Percentiles rank a stretch among this genome's conserved stretches.
Evolutionary conservation across 805 yeast genomes (phyloP).

Genomic region (Yarrowia osloensis): DNA sequence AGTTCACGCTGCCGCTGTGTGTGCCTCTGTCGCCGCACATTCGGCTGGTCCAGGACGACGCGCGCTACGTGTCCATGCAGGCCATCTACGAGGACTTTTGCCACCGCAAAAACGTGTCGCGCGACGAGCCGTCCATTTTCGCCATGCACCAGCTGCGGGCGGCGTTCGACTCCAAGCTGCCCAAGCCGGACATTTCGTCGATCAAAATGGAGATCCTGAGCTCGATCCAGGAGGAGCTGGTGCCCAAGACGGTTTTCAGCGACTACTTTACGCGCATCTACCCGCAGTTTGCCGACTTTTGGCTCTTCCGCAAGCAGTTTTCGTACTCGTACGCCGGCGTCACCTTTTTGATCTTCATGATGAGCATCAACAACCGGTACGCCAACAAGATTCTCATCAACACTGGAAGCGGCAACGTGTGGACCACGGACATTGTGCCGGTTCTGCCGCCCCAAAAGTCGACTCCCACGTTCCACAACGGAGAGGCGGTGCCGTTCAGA

Average conservation of each 20-base stretch:
- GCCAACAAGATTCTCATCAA: constrained; percentile 91
- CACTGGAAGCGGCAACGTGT: constrained; percentile 78
- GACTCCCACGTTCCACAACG: constrained; percentile 83
- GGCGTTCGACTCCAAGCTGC: constrained; percentile 89
- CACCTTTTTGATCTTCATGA: constrained; percentile 88
- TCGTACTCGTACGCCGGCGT: constrained; percentile 93
- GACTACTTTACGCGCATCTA: constrained; percentile 73
- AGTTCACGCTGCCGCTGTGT: constrained; percentile 85
- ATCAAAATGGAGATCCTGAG: constrained; percentile 88
- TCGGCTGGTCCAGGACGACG: constrained; percentile 82
- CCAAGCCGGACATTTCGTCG: constrained; percentile 87
- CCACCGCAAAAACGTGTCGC: constrained; percentile 64
- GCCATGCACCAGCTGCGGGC: constrained; percentile 83
- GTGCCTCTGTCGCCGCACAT: constrained; percentile 94
- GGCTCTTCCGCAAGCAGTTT: constrained; percentile 95
- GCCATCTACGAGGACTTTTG: constrained; percentile 87
- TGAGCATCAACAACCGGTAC: constrained; percentile 88
- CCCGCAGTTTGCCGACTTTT: constrained; percentile 85
- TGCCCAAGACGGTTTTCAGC: constrained; percentile 80
- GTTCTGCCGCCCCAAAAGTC: constrained; percentile 50
- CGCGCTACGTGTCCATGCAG: constrained; percentile 72
- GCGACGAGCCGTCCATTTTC: constrained; percentile 89
- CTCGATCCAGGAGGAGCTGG: constrained; percentile 82
- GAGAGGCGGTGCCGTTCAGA: constrained; percentile 94
- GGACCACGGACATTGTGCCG: constrained; percentile 96